phyloP scores from a whole-genome alignment of 225 moss, liverwort and hornwort species.

The Polytrichum commune region DNA sequence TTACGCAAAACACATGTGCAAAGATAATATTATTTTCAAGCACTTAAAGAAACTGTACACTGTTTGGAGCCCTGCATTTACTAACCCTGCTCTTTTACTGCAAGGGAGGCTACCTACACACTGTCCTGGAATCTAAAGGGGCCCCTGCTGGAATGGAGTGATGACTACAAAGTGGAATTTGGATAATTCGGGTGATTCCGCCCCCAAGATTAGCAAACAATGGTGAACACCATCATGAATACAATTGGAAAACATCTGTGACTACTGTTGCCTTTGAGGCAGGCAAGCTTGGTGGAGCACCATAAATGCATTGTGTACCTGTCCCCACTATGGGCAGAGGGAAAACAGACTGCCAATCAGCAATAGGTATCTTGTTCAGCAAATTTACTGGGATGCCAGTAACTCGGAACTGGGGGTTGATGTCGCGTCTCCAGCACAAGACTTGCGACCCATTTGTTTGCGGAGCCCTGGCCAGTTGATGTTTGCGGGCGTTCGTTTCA shows the following conservation, averaged over 20 bases:
- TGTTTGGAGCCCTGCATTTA: no score
- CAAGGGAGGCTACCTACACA: no score
- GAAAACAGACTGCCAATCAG: no score
- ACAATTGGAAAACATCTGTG: no score
- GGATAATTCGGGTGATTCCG: background rate
- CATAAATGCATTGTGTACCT: background rate
- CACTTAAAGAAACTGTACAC: no score
- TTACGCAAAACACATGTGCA: no score
- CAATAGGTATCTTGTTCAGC: no score
- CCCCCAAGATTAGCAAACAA: background rate
- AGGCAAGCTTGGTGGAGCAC: background rate
- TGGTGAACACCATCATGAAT: background rate
- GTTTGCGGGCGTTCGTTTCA: conserved; percentile 44
- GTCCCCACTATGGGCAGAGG: background rate
- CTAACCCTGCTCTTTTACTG: no score
- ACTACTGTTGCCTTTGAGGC: background rate
- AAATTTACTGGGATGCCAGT: conserved; percentile 5
- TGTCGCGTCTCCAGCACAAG: conserved; percentile 2
- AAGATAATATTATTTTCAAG: no score
- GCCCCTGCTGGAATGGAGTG: no score
- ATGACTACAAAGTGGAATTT: no score
- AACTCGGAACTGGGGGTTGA: background rate
- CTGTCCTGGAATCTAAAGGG: no score
- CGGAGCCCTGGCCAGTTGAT: conserved; percentile 43
- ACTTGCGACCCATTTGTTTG: conserved; percentile 1